Evolutionary conservation across 2,329 filamentous ascomycete species (phyloP).

Genomic region (Sclerotiophoma versabilis): DNA sequence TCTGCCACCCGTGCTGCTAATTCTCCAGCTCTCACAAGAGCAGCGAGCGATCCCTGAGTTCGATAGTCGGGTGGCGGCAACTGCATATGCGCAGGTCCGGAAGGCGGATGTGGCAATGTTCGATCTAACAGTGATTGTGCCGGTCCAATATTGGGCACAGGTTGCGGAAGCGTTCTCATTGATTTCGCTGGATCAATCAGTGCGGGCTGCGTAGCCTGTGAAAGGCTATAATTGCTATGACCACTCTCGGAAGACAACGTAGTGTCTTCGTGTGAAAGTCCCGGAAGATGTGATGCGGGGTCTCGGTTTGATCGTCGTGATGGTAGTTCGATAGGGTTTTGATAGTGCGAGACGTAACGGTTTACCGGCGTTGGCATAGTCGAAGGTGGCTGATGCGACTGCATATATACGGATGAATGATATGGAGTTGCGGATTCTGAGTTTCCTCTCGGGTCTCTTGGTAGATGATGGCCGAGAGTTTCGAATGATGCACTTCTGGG

Average conservation of each 20-base stretch:
- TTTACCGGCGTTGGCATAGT: conserved; percentile 6
- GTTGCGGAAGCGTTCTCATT: conserved; percentile 48
- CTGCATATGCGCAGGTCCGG: conserved; percentile 24
- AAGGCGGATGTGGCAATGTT: conserved; percentile 20
- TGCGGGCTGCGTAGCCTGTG: conserved; percentile 19
- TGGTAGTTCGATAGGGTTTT: conserved; percentile 35
- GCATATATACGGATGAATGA: conserved; percentile 26
- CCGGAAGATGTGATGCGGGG: conserved; percentile 35
- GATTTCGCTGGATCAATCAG: conserved; percentile 44
- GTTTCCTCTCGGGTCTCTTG: conserved; percentile 30
- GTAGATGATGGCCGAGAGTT: conserved; percentile 20
- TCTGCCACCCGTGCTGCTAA: conserved; percentile 45
- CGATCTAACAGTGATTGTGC: conserved; percentile 43
- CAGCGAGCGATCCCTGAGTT: conserved; percentile 45
- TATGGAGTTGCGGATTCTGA: conserved; percentile 30
- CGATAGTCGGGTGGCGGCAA: conserved; percentile 40
- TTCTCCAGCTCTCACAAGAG: conserved; percentile 48
- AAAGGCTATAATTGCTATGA: conserved; percentile 30
- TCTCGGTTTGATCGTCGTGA: conserved; percentile 44
- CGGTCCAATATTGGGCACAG: conserved; percentile 41
- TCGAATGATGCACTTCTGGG: conserved; percentile 40
- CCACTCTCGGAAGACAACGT: conserved; percentile 50
- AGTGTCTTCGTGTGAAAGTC: conserved; percentile 50
- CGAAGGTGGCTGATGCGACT: conserved; percentile 15
- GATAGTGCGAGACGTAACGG: conserved; percentile 27